Conservation (phyloP, 2,329 filamentous ascomycete genomes). For the Neofusicoccum sp. region DNA sequence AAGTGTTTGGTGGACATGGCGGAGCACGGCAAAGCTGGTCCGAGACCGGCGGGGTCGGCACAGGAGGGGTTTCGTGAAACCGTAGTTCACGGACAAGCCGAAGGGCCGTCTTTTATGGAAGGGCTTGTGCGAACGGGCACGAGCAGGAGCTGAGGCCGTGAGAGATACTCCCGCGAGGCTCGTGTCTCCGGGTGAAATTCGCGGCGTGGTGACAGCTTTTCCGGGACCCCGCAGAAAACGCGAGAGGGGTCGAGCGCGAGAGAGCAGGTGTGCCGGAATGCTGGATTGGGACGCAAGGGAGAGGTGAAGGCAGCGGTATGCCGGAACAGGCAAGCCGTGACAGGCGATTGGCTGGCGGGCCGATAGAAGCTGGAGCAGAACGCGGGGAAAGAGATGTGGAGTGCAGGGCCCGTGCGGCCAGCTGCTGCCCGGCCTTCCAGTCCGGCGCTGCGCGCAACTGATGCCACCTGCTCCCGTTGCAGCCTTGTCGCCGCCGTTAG, state of each 20-base stretch:
- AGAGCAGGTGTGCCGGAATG: slow-evolving; percentile 8
- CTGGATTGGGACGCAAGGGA: slow-evolving; percentile 11
- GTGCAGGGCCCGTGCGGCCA: not conserved
- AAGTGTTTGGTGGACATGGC: slow-evolving; percentile 56
- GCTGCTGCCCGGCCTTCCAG: not conserved
- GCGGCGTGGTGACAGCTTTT: not conserved
- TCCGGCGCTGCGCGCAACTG: too few species aligned
- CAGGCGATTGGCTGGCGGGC: not conserved
- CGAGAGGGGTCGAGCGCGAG: slow-evolving; percentile 1
- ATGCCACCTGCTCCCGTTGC: too few species aligned
- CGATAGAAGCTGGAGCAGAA: not conserved
- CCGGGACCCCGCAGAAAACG: not conserved
- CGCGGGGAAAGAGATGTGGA: not conserved
- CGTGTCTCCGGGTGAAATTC: not conserved
- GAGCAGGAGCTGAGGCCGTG: not conserved
- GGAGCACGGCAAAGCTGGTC: slow-evolving; percentile 7
- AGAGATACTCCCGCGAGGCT: too few species aligned
- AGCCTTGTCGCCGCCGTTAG: too few species aligned
- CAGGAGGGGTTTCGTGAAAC: not conserved
- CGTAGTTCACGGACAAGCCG: too few species aligned
- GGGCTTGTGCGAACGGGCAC: not conserved
- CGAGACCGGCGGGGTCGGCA: not conserved
- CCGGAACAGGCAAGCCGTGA: slow-evolving; percentile 12
- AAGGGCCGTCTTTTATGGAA: not conserved
- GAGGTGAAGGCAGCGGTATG: slow-evolving; percentile 6